A percentile compares a stretch with the other conserved stretches of the same genome.
Evolutionary conservation across 1,284 basidiomycete species (phyloP).

Genomic region (Sporisorium graminicola): DNA sequence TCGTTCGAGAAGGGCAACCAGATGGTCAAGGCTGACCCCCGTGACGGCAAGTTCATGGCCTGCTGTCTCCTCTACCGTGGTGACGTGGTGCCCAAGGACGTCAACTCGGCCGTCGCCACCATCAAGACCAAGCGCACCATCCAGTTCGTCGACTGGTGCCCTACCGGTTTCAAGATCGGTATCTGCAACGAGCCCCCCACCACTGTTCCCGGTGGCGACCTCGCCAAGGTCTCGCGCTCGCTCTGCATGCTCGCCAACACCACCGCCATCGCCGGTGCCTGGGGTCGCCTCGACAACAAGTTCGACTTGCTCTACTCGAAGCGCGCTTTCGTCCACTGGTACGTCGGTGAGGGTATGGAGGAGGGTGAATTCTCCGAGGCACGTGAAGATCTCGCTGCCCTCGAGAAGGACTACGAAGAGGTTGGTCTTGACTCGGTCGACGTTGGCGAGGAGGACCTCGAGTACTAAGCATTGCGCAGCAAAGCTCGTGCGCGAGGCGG

Average conservation of each 20-base stretch:
- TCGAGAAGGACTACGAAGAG: conserved; percentile 79
- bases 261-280: conserved; percentile 92
- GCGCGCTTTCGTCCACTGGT: conserved; percentile 72
- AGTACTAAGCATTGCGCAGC: conserved; percentile 54
- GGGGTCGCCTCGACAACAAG: conserved; percentile 97
- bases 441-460: conserved; percentile 77
- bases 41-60: conserved; percentile 85
- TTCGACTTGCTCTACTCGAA: conserved; percentile 86
- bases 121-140: conserved; percentile 87
- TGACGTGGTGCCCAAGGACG: conserved; percentile 97
- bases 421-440: conserved; percentile 92
- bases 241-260: conserved; percentile 98
- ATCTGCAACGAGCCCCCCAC: conserved; percentile 97
- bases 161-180: conserved; percentile 94
- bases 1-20: conserved; percentile 98
- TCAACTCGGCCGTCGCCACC: conserved; percentile 89
- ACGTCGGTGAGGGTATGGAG: conserved; percentile 98
- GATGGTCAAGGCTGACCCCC: conserved; percentile 78
- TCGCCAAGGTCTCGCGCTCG: conserved; percentile 92
- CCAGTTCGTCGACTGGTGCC: conserved; percentile 96
- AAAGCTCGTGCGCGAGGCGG: neutral
- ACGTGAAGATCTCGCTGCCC: conserved; percentile 93
- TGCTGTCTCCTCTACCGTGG: conserved; percentile 78
- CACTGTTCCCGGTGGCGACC: conserved; percentile 85
- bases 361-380: conserved; percentile 99